Percentiles rank a stretch among this genome's conserved stretches.
These are phyloP conservation scores for Fraxinus anomala DNA, from an alignment of 257 asterid genomes.

Conservation along the genomic window DNA sequence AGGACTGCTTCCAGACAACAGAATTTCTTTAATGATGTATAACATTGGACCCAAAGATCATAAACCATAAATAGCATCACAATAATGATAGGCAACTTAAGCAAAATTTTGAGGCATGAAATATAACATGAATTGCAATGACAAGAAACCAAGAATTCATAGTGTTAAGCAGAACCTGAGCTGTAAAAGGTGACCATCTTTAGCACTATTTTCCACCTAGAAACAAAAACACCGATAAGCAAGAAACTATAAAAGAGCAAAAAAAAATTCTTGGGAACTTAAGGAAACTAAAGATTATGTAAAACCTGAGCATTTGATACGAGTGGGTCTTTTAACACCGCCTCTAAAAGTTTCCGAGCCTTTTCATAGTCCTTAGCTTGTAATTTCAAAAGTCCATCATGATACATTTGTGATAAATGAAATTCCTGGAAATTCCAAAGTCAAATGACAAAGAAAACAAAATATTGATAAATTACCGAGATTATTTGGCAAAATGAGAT, in stretches of 20 bases:
- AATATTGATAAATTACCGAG: neutral
- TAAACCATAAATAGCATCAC: neutral
- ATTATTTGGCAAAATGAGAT: conserved; percentile 7
- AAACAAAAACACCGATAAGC: conserved; percentile 25
- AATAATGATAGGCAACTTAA: neutral
- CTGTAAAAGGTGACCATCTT: conserved; percentile 88
- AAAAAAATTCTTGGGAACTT: conserved; percentile 19
- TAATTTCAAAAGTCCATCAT: conserved; percentile 80
- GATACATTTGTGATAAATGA: conserved; percentile 86
- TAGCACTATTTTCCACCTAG: conserved; percentile 75
- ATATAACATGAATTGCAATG: neutral
- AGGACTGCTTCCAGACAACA: neutral
- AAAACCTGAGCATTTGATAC: conserved; percentile 74
- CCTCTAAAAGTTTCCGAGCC: conserved; percentile 81
- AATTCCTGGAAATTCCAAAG: conserved; percentile 61
- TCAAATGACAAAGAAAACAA: conserved; percentile 16
- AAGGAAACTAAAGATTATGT: conserved; percentile 20
- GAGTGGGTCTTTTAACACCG: conserved; percentile 84
- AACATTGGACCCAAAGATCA: neutral
- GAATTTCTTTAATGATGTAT: neutral
- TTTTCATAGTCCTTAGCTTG: conserved; percentile 82
- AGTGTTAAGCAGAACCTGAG: conserved; percentile 65
- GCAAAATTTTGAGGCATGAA: neutral
- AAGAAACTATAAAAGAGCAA: conserved; percentile 22
- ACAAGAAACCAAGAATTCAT: conserved; percentile 14